Percentiles rank a stretch among this genome's conserved stretches.
Evolutionary conservation across 257 asterid genomes (phyloP).

Genomic region (Echium plantagineum): DNA sequence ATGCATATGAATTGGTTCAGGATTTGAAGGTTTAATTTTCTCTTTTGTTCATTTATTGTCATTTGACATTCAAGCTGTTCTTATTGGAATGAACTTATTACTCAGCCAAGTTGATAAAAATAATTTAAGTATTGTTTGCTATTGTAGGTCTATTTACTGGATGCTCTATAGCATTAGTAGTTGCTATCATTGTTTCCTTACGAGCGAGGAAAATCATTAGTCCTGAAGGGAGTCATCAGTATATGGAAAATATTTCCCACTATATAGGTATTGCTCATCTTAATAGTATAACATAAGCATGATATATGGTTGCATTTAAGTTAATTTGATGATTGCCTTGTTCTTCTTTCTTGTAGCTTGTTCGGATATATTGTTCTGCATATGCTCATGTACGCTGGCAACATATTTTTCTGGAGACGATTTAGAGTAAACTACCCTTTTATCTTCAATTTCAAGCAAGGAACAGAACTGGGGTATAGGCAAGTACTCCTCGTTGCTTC

Average conservation of each 20-base stretch:
- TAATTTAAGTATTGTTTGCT: not conserved
- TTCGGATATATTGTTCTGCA: constrained; percentile 61
- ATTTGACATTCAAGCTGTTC: not conserved
- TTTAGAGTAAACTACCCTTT: constrained; percentile 67
- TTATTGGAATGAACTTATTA: not conserved
- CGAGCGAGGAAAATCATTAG: constrained; percentile 45
- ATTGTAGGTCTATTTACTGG: constrained; percentile 59
- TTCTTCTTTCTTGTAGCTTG: constrained; percentile 42
- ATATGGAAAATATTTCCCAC: constrained; percentile 72
- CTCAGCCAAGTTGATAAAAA: not conserved
- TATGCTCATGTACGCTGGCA: constrained; percentile 53
- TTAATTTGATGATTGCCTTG: not conserved
- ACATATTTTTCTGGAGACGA: constrained; percentile 63
- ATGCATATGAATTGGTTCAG: constrained; percentile 8
- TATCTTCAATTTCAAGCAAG: constrained; percentile 62
- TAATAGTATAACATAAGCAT: not conserved
- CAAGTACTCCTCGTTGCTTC: constrained; percentile 68
- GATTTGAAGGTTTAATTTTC: not conserved
- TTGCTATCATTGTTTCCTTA: constrained; percentile 30
- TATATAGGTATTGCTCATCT: constrained; percentile 44
- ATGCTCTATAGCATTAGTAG: constrained; percentile 55
- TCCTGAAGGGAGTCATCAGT: constrained; percentile 24
- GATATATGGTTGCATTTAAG: not conserved
- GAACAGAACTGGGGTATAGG: constrained; percentile 61
- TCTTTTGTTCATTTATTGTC: not conserved